phyloP scores from a whole-genome alignment of 1,284 basidiomycete genomes.

The Meripilus lineatus region DNA sequence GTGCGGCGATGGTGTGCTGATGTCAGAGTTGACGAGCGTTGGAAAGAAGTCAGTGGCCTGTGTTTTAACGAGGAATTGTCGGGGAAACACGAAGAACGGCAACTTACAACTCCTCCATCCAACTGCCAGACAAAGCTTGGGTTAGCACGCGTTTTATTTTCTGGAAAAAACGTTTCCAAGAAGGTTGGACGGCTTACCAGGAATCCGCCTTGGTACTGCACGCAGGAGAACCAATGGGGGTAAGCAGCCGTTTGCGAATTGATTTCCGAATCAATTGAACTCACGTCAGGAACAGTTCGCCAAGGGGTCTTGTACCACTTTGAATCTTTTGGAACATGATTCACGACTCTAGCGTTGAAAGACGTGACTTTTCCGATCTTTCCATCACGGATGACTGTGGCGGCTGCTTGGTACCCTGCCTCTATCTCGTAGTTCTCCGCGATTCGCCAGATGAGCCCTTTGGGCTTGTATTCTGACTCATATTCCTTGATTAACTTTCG shows the following conservation, averaged over 20 bases:
- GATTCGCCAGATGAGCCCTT: constrained; percentile 78
- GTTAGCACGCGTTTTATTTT: no score
- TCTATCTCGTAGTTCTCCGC: constrained; percentile 83
- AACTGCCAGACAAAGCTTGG: constrained; percentile 47
- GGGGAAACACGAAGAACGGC: constrained; percentile 5
- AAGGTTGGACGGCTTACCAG: constrained; percentile 58
- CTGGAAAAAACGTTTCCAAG: no score
- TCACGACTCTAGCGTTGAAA: constrained; percentile 55
- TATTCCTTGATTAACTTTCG: constrained; percentile 63
- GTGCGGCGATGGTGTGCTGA: constrained; percentile 59
- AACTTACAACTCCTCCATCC: constrained; percentile 66
- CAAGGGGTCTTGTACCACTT: constrained; percentile 81
- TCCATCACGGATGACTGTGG: constrained; percentile 46
- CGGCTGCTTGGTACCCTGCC: constrained; percentile 50
- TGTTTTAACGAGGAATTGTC: background rate
- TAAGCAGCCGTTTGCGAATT: background rate
- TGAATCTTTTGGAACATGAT: constrained; percentile 53
- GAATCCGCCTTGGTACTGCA: constrained; percentile 79
- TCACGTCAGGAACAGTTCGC: constrained; percentile 76
- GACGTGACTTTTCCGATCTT: constrained; percentile 61
- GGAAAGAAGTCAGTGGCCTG: no score
- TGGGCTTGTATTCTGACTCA: constrained; percentile 56
- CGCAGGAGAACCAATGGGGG: background rate
- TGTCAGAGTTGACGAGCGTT: no score
- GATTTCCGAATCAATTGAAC: no score